These are phyloP conservation scores for Gilbertella persicaria DNA, from an alignment of 371 early-diverging fungal genomes.

Conservation along the genomic window DNA sequence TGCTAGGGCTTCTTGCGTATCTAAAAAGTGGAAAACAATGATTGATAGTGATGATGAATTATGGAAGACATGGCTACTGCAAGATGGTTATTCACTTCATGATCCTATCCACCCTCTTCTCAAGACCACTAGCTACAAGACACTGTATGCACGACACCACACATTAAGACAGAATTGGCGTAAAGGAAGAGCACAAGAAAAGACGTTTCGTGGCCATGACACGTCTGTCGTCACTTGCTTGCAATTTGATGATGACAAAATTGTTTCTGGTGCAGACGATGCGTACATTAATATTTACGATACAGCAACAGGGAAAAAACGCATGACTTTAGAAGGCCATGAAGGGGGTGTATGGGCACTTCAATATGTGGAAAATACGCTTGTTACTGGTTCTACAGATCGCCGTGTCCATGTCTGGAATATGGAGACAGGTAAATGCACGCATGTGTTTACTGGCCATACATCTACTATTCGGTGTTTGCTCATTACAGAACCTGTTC, in stretches of 20 bases:
- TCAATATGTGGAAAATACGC: conserved; percentile 79
- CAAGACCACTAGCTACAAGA: conserved; percentile 27
- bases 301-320: conserved; percentile 60
- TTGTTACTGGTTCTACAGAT: conserved; percentile 97
- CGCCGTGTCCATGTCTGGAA: conserved; percentile 97
- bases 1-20: conserved; percentile 75
- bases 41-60: conserved; percentile 70
- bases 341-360: conserved; percentile 99
- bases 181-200: conserved; percentile 66
- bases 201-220: conserved; percentile 79
- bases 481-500: conserved; percentile 76
- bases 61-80: conserved; percentile 52
- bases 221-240: conserved; percentile 90
- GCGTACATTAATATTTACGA: conserved; percentile 87
- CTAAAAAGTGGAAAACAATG: conserved; percentile 70
- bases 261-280: conserved; percentile 93
- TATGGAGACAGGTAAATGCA: conserved; percentile 83
- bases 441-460: conserved; percentile 92
- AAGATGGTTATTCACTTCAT: conserved; percentile 39
- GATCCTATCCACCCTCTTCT: conserved; percentile 5
- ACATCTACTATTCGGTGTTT: conserved; percentile 96
- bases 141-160: conserved; percentile 70
- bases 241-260: no score
- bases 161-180: conserved; percentile 82
- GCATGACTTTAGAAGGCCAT: conserved; percentile 78